Evolutionary conservation across 805 yeast genomes (phyloP), one percentile per base, ranked within the genome.

Genomic region (Zygosaccharomyces lentus): DNA sequence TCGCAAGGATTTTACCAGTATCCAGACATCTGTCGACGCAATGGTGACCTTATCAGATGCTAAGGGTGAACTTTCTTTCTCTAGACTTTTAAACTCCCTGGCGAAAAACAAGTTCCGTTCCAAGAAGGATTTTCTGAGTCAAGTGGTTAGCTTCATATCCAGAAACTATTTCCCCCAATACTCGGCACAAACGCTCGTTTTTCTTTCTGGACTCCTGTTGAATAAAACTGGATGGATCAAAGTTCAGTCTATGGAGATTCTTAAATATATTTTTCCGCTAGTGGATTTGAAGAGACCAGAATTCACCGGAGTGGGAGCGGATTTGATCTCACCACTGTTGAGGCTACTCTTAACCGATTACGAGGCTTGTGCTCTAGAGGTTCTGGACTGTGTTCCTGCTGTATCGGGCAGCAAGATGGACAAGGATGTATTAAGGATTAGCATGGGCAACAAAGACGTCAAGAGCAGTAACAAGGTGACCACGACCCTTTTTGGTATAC

Each of bases 331-430:
- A 1, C 99, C 99, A 2, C 70, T 95, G 41, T 70, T 93, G 53
- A 73, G 98, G 45, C 70, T 93, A 21, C 57, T 81, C 13, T 73
- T 87, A 52, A 89, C 97, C 0, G 96, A 89, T 32, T 84, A 78
- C 64, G 97, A 96, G 1, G 88, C 86, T 50, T 82, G 81, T 45
- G 97, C 98, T 0, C 68, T 93, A 34, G 93, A 84, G 50, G 98
- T 93, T 0, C 72, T 93, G 40, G 98, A 91, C 57, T 90, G 84
- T 58, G 83, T 93, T 0, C 82, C 78, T 0, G 73, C 79, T 8
- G 87, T 93, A n/a, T 84, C 96, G 0, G 96, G 96, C 0, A 84
- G 93, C 12, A 85, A 87, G 49, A 75, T 87, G 67, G 99, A 93
- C 62, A 85, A 87, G 57, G 96, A 90, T 59, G 90, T 91, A 15